Evolutionary conservation across 176 grass and related monocot genomes (phyloP).

Genomic region (Cenchrus americanus): DNA sequence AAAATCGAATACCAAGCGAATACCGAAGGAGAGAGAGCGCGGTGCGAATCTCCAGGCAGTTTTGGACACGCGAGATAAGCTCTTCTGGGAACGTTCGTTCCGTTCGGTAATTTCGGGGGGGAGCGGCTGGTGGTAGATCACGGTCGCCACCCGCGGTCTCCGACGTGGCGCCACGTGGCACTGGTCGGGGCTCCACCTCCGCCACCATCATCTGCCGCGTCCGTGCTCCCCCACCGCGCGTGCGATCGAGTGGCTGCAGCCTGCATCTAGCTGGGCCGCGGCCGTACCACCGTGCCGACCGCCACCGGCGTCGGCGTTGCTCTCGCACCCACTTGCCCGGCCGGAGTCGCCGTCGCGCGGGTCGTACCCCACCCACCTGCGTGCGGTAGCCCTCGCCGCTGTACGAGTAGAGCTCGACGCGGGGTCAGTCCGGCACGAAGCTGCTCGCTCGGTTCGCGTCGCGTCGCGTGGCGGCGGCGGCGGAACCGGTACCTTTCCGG

Average conservation of each 20-base stretch:
- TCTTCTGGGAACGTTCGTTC: no score
- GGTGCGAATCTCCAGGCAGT: no score
- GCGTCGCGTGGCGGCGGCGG: not conserved
- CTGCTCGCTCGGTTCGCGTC: not conserved
- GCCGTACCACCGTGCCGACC: no score
- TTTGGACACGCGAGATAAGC: no score
- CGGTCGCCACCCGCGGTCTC: not conserved
- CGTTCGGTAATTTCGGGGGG: no score
- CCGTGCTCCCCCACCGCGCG: not conserved
- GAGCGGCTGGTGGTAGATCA: not conserved
- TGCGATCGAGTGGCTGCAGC: not conserved
- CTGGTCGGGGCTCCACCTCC: not conserved
- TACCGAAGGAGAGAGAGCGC: no score
- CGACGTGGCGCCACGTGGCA: slow-evolving; percentile 3
- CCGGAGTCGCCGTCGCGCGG: not conserved
- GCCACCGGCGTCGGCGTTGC: no score
- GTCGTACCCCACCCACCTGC: not conserved
- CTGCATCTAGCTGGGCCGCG: no score
- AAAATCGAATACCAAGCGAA: no score
- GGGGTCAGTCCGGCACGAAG: not conserved
- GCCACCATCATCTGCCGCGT: not conserved
- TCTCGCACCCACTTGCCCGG: not conserved
- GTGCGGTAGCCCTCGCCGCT: not conserved
- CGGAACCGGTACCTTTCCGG: not conserved
- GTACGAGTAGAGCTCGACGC: not conserved